These are phyloP conservation scores for Phytophthora fragariaefolia DNA, from an alignment of 352 stramenopile genomes.

Conservation along the genomic window DNA sequence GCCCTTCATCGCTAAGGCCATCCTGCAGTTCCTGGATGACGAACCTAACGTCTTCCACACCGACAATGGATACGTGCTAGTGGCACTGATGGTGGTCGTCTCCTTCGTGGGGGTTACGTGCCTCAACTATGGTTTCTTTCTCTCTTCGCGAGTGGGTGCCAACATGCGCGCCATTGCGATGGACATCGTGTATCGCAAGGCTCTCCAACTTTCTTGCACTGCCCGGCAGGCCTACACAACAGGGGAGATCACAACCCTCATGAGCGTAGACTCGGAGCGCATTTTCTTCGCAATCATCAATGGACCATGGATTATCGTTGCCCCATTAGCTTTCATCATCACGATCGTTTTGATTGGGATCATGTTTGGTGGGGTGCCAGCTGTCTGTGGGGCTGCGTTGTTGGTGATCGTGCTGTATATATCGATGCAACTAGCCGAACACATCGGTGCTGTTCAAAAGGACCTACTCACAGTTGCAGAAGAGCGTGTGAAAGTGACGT, in stretches of 20 bases:
- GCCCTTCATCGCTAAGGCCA: slow-evolving; percentile 33
- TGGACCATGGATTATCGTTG: slow-evolving; percentile 38
- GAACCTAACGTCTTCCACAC: slow-evolving; percentile 34
- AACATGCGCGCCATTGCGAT: slow-evolving; percentile 52
- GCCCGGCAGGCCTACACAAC: slow-evolving; percentile 45
- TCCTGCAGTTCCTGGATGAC: slow-evolving; percentile 39
- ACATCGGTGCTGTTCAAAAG: slow-evolving; percentile 26
- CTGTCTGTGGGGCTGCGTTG: slow-evolving; percentile 20
- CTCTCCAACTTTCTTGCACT: slow-evolving; percentile 67
- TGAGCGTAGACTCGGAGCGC: slow-evolving; percentile 52
- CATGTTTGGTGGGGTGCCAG: slow-evolving; percentile 33
- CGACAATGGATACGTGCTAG: slow-evolving; percentile 33
- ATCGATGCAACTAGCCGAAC: slow-evolving; percentile 18
- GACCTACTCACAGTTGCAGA: slow-evolving; percentile 46
- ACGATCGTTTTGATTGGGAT: slow-evolving; percentile 37
- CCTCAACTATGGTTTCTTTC: slow-evolving; percentile 49
- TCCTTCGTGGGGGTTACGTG: slow-evolving; percentile 37
- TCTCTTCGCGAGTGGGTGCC: slow-evolving; percentile 40
- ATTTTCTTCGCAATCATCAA: slow-evolving; percentile 44
- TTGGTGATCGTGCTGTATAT: slow-evolving; percentile 33
- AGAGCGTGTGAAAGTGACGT: slow-evolving; percentile 92
- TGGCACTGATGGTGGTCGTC: slow-evolving; percentile 26
- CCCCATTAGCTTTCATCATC: slow-evolving; percentile 32
- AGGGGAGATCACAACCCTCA: slow-evolving; percentile 51
- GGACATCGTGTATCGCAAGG: slow-evolving; percentile 50